These are phyloP conservation scores for Penicillium expansum DNA, from an alignment of 2,329 filamentous ascomycete genomes.

Conservation along the genomic window DNA sequence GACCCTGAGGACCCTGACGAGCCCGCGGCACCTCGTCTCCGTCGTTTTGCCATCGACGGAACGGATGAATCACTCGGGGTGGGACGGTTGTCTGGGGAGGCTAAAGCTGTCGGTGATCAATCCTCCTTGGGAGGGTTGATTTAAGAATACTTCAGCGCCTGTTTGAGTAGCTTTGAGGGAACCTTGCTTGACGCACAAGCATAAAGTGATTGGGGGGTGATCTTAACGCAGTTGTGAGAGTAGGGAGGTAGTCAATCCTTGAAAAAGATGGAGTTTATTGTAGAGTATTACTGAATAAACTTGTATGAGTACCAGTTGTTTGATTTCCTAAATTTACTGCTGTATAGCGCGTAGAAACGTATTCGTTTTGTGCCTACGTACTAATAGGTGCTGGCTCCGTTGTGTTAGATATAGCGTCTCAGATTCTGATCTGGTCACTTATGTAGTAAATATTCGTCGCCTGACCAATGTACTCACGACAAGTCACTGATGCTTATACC, in stretches of 20 bases:
- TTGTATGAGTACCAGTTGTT: not conserved
- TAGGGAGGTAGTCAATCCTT: not conserved
- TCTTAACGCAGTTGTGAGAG: not conserved
- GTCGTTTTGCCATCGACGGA: not conserved
- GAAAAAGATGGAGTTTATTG: not conserved
- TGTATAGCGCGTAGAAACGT: not conserved
- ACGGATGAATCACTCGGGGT: not conserved
- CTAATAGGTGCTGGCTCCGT: not conserved
- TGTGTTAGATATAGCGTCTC: not conserved
- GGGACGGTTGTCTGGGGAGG: not conserved
- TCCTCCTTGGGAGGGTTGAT: not conserved
- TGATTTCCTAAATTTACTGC: not conserved
- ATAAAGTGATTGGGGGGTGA: not conserved
- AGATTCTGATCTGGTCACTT: not conserved
- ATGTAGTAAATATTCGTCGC: not conserved
- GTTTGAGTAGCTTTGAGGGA: not conserved
- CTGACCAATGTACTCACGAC: not conserved
- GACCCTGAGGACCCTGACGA: not conserved
- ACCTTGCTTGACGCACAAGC: not conserved
- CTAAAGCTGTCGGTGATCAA: not conserved
- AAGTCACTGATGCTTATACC: not conserved
- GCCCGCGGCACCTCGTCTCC: not conserved
- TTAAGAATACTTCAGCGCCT: not conserved
- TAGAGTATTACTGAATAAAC: not conserved
- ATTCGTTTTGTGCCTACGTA: not conserved